Base-by-base conservation (phyloP, 371 early-diverging fungal genomes). In the Mortierella sp. region DNA sequence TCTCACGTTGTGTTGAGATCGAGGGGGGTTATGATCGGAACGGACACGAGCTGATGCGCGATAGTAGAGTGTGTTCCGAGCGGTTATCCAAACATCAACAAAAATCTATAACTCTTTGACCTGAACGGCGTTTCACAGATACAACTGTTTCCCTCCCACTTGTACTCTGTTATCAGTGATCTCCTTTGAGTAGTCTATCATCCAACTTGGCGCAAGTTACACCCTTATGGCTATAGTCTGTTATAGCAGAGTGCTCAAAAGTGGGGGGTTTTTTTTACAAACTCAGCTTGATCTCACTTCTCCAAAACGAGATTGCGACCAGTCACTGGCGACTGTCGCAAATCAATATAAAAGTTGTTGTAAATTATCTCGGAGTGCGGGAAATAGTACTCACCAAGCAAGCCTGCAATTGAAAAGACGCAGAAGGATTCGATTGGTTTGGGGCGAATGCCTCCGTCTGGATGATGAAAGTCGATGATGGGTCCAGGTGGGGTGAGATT, bases 401-500 rank as follows among this genome's bases (percentile, higher is more conserved):
- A 28, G 3, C 81, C 81, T 12, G 73, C 76, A 55, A 81, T 73
- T 49, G 81, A 81, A 49, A 81, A 28, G 24, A 73, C 76, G 57
- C 81, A 81, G 39, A 81, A 81, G 49, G 76, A 75, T 30, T 81
- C 81, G 49, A 81, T 81, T 40, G 81, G 81, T 47, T 81, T 81
- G 39, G 81, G 81, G 11, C 81, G 81, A 67, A 81, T 73, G 61
- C 81, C 76, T 3, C 81, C 81, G 45, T 81, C 81, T n/a, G 81
- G 81, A 35, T 81, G 81, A 47, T 49, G 75, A 67, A 81, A 81
- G 60, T 81, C 70, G 62, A 81, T 81, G 40, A 72, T 72, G 55
- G 81, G 81, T 26, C 81, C 81, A 1, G 75, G 70, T 0, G 81
- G 81, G 47, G 65, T 81, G 51, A 81, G 76, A 37, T 60, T 72